These are phyloP conservation scores for Ophiostoma sp. DNA, from an alignment of 2,329 filamentous ascomycete genomes.

Conservation along the genomic window DNA sequence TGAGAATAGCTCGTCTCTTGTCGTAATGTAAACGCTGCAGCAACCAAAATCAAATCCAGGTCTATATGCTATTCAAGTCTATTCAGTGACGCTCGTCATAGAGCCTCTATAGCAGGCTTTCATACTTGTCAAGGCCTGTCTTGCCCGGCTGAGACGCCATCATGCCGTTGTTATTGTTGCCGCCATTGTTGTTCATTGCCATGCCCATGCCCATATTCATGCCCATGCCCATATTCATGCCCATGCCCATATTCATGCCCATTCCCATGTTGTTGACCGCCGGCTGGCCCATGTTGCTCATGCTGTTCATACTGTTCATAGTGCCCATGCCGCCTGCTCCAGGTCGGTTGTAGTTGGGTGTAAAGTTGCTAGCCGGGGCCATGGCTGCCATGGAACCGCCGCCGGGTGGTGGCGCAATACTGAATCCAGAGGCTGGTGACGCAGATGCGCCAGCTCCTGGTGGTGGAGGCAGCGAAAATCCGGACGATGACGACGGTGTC, in stretches of 20 bases:
- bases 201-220: conserved; percentile 31
- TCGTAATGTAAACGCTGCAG: no score
- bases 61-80: no score
- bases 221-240: conserved; percentile 25
- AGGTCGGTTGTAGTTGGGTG: conserved; percentile 20
- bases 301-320: conserved; percentile 17
- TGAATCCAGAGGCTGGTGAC: conserved; percentile 38
- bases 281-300: conserved; percentile 7
- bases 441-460: conserved; percentile 34
- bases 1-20: no score
- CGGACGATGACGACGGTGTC: conserved; percentile 34
- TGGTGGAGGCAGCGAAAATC: conserved; percentile 56
- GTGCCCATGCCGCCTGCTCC: conserved; percentile 13
- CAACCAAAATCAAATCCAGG: no score
- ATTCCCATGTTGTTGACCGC: conserved; percentile 15
- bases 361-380: conserved; percentile 10
- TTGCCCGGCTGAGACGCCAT: conserved; percentile 36
- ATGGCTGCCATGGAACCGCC: conserved; percentile 30
- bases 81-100: no score
- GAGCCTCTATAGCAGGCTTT: conserved; percentile 52
- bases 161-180: conserved; percentile 23
- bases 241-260: conserved; percentile 27
- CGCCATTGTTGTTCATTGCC: conserved; percentile 29
- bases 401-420: conserved; percentile 38
- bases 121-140: conserved; percentile 61